These are phyloP conservation scores for Logfia minima DNA, from an alignment of 129 eudicot species.

Conservation along the genomic window DNA sequence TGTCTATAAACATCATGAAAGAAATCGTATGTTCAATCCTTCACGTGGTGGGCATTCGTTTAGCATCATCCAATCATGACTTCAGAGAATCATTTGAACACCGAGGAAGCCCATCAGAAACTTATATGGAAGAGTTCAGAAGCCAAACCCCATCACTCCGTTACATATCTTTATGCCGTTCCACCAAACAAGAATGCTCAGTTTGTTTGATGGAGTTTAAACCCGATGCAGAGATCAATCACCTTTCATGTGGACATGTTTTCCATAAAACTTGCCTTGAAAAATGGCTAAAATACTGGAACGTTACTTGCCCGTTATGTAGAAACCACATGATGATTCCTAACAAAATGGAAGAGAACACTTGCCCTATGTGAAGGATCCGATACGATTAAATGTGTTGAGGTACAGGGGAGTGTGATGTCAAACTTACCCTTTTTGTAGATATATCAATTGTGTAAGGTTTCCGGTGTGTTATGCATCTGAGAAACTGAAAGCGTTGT, in stretches of 20 bases:
- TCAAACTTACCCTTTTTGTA: slow-evolving; percentile 33
- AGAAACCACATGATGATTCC: slow-evolving; percentile 57
- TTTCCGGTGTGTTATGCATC: slow-evolving; percentile 36
- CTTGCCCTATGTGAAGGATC: slow-evolving; percentile 68
- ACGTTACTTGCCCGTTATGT: slow-evolving; percentile 73
- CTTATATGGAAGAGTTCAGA: slow-evolving; percentile 64
- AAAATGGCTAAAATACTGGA: slow-evolving; percentile 70
- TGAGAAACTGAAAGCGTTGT: slow-evolving; percentile 29
- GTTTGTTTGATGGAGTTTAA: slow-evolving; percentile 74
- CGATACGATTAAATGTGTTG: not conserved
- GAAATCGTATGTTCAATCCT: slow-evolving; percentile 53
- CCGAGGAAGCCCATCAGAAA: slow-evolving; percentile 46
- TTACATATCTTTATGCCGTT: slow-evolving; percentile 40
- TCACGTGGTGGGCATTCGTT: slow-evolving; percentile 51
- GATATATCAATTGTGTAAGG: slow-evolving; percentile 39
- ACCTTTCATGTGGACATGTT: slow-evolving; percentile 71
- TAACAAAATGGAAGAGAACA: slow-evolving; percentile 58
- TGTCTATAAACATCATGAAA: slow-evolving; percentile 55
- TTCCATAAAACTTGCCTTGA: slow-evolving; percentile 68
- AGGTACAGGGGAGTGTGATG: slow-evolving; percentile 10
- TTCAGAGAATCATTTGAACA: slow-evolving; percentile 35
- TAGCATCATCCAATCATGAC: slow-evolving; percentile 37
- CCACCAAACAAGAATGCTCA: slow-evolving; percentile 60
- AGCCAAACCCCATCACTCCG: slow-evolving; percentile 50
- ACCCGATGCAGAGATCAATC: slow-evolving; percentile 57